Evolutionary conservation across 495 filamentous ascomycete genomes (phyloP).

Genomic region (Tuber microsphaerosporum): DNA sequence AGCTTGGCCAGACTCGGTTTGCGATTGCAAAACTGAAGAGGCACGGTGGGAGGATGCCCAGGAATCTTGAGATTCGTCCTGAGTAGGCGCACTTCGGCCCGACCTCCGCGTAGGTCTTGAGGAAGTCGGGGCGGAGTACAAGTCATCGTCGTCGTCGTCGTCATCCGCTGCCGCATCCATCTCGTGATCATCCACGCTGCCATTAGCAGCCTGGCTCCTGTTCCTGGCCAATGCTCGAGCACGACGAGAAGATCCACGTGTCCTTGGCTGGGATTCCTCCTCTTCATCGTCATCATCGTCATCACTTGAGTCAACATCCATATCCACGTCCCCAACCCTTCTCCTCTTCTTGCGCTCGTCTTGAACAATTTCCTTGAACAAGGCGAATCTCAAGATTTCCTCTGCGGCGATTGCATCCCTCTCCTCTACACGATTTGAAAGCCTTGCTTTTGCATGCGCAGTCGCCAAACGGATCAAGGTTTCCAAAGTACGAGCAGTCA

Average conservation of each 20-base stretch:
- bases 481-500: constrained; percentile 95
- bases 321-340: constrained; percentile 42
- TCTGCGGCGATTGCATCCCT: constrained; percentile 84
- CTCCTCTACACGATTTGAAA: constrained; percentile 89
- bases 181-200: constrained; percentile 30
- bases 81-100: constrained; percentile 16
- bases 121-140: constrained; percentile 32
- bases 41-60: constrained; percentile 38
- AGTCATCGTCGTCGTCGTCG: constrained; percentile 31
- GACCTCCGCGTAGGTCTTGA: constrained; percentile 22
- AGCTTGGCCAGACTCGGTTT: constrained; percentile 27
- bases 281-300: constrained; percentile 45
- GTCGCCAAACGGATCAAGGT: constrained; percentile 95
- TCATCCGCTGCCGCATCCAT: constrained; percentile 26
- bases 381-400: constrained; percentile 81
- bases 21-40: constrained; percentile 27
- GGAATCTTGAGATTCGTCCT: constrained; percentile 34
- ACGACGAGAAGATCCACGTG: constrained; percentile 22
- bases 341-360: constrained; percentile 74
- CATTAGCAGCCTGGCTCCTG: constrained; percentile 13
- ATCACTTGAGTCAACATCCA: constrained; percentile 47
- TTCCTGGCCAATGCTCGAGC: constrained; percentile 23
- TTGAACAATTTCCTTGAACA: constrained; percentile 95
- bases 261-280: constrained; percentile 31
- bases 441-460: constrained; percentile 86